These are phyloP conservation scores for Syzygium aqueum DNA, from an alignment of 345 rosid species.

Conservation along the genomic window DNA sequence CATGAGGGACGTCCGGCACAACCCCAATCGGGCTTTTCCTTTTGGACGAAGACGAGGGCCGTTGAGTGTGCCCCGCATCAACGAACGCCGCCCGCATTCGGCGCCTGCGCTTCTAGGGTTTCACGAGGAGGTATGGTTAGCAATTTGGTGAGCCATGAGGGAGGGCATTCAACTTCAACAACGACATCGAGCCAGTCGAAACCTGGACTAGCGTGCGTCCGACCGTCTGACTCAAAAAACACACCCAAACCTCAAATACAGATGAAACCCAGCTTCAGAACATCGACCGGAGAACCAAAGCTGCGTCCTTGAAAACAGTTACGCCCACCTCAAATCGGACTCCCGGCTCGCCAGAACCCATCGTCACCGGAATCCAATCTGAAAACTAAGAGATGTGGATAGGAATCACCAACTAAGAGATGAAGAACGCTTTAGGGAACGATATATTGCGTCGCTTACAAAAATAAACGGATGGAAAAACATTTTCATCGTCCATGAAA, in stretches of 20 bases:
- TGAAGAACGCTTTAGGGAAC: neutral
- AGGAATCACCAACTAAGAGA: neutral
- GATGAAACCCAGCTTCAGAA: neutral
- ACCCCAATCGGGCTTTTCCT: constrained; percentile 46
- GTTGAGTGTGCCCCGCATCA: constrained; percentile 35
- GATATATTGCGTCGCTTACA: too few relatives aligned
- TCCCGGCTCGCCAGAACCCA: neutral
- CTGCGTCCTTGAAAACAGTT: neutral
- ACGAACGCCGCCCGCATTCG: constrained; percentile 43
- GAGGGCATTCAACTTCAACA: neutral
- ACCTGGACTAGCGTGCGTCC: neutral
- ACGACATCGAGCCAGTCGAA: neutral
- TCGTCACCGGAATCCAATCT: neutral
- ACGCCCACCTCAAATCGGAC: too few relatives aligned
- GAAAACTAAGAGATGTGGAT: neutral
- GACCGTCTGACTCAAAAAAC: neutral
- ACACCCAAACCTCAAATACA: neutral
- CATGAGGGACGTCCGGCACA: constrained; percentile 55
- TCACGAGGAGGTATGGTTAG: constrained; percentile 43
- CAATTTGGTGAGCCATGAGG: constrained; percentile 1
- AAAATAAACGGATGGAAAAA: too few relatives aligned
- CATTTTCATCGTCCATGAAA: too few relatives aligned
- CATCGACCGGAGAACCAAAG: neutral
- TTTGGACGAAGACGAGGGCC: constrained; percentile 29
- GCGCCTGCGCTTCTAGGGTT: constrained; percentile 24